Evolutionary conservation across 495 filamentous ascomycete genomes (phyloP).

Genomic region (Pseudoneurospora amorphoporcata): DNA sequence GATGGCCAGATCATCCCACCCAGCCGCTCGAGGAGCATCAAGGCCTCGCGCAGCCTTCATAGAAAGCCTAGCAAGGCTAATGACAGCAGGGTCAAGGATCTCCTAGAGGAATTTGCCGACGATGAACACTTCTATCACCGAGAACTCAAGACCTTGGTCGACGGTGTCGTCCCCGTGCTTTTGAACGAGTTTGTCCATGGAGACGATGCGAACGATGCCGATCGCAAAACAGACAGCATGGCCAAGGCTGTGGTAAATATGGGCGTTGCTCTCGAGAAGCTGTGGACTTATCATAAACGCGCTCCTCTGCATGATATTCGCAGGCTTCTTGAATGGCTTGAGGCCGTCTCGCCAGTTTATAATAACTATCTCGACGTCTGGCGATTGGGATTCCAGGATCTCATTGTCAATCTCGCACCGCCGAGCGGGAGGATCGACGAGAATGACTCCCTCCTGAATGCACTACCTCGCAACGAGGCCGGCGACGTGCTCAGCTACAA

Average conservation of each 20-base stretch:
- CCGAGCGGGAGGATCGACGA: slow-evolving; percentile 39
- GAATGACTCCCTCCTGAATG: slow-evolving; percentile 51
- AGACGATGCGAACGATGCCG: slow-evolving; percentile 54
- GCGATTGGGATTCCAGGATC: slow-evolving; percentile 90
- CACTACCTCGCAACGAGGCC: slow-evolving; percentile 63
- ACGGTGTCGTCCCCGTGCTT: slow-evolving; percentile 91
- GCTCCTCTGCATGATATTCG: slow-evolving; percentile 62
- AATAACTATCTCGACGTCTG: slow-evolving; percentile 80
- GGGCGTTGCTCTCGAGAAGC: slow-evolving; percentile 78
- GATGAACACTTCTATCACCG: slow-evolving; percentile 89
- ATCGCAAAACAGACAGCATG: slow-evolving; percentile 36
- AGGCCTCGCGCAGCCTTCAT: slow-evolving; percentile 62
- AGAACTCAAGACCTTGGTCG: slow-evolving; percentile 86
- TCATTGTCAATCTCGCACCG: slow-evolving; percentile 86
- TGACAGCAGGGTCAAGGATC: slow-evolving; percentile 56
- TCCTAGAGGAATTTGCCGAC: slow-evolving; percentile 69
- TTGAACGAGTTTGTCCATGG: slow-evolving; percentile 71
- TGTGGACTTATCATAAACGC: slow-evolving; percentile 68
- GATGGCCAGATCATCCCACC: slow-evolving; percentile 39
- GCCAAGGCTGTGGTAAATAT: slow-evolving; percentile 89
- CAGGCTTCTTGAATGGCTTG: slow-evolving; percentile 69
- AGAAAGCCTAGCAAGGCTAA: slow-evolving; percentile 54
- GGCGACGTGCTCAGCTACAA: slow-evolving; percentile 68
- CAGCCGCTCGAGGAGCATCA: slow-evolving; percentile 45
- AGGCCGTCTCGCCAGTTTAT: slow-evolving; percentile 66